Conservation (phyloP, 139 green algal species). For the Closterium sp. region DNA sequence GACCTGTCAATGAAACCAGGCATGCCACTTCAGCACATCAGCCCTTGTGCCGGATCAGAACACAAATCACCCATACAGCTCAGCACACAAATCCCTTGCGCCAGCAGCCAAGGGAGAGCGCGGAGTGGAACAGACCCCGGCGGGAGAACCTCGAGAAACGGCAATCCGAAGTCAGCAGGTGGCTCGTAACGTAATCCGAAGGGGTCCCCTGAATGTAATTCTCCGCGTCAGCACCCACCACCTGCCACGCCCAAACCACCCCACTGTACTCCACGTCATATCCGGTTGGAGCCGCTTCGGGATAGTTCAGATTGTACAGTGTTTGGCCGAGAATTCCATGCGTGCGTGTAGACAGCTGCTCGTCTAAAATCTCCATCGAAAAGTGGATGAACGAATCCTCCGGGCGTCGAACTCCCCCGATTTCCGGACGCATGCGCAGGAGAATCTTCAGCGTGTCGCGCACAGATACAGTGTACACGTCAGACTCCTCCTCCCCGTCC, state of each 20-base stretch:
- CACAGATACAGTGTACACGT: slow-evolving; percentile 28
- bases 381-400: slow-evolving; percentile 36
- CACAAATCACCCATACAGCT: neutral
- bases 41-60: neutral
- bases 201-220: slow-evolving; percentile 38
- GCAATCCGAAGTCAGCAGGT: slow-evolving; percentile 36
- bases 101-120: neutral
- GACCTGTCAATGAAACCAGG: neutral
- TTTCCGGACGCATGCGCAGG: slow-evolving; percentile 34
- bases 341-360: slow-evolving; percentile 4
- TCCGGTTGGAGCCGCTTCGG: slow-evolving; percentile 25
- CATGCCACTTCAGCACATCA: neutral
- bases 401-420: neutral
- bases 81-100: neutral
- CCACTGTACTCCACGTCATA: slow-evolving; percentile 38
- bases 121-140: slow-evolving; percentile 2
- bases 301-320: slow-evolving; percentile 15
- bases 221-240: slow-evolving; percentile 25
- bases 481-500: slow-evolving; percentile 36
- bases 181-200: slow-evolving; percentile 30
- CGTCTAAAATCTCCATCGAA: slow-evolving; percentile 40
- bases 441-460: neutral
- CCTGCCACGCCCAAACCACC: slow-evolving; percentile 38
- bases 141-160: slow-evolving; percentile 29
- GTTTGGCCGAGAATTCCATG: slow-evolving; percentile 44